phyloP scores from a whole-genome alignment of 306 rosid genomes.

The Elaeagnus macrophylla region DNA sequence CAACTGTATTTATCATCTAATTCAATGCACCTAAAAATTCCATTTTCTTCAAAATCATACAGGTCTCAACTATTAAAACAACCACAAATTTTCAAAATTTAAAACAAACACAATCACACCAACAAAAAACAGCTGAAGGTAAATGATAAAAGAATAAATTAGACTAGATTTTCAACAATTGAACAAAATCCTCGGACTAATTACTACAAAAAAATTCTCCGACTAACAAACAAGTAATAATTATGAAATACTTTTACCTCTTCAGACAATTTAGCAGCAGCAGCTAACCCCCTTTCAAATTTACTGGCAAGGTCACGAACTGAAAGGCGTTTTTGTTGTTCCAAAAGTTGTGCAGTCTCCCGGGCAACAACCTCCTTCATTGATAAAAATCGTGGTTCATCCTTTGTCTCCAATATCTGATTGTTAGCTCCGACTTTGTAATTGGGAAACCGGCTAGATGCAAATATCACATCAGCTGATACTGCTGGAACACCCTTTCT shows the following conservation, averaged over 20 bases:
- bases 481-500: conserved; percentile 52
- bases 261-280: conserved; percentile 92
- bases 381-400: conserved; percentile 53
- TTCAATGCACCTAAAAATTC: background rate
- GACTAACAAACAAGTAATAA: background rate
- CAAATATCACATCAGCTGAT: conserved; percentile 70
- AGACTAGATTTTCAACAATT: background rate
- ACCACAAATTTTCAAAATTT: background rate
- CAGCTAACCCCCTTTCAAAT: conserved; percentile 93
- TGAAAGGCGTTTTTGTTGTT: conserved; percentile 85
- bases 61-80: no score
- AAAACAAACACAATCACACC: background rate
- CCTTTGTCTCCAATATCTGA: conserved; percentile 67
- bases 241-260: conserved; percentile 36
- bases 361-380: conserved; percentile 92
- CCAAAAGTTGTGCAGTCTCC: conserved; percentile 80
- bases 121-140: no score
- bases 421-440: conserved; percentile 68
- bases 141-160: no score
- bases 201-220: no score
- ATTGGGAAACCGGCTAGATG: conserved; percentile 77
- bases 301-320: conserved; percentile 84
- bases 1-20: background rate
- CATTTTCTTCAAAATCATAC: background rate
- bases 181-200: no score